These are phyloP conservation scores for Pseudogymnoascus sp. DNA, from an alignment of 2,329 filamentous ascomycete genomes.

Conservation along the genomic window DNA sequence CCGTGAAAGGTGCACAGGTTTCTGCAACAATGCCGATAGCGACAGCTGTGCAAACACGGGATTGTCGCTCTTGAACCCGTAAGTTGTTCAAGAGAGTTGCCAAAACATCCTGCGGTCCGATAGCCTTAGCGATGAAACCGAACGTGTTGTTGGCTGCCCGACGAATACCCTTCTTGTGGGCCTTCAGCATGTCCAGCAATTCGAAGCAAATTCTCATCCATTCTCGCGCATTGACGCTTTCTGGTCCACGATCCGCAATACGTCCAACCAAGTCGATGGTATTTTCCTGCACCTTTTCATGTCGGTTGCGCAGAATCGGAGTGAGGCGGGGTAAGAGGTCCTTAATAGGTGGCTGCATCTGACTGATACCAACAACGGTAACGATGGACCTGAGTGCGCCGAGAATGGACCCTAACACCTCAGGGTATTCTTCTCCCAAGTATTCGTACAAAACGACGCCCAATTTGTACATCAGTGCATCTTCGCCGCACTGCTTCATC, in stretches of 20 bases:
- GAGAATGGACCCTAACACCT: slow-evolving; percentile 92
- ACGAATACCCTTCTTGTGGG: slow-evolving; percentile 98
- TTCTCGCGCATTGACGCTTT: slow-evolving; percentile 92
- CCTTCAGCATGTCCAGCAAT: slow-evolving; percentile 97
- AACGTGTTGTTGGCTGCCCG: slow-evolving; percentile 99
- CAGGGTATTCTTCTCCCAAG: slow-evolving; percentile 94
- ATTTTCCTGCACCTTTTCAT: slow-evolving; percentile 99
- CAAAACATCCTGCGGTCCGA: slow-evolving; percentile 93
- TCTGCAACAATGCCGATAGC: slow-evolving; percentile 98
- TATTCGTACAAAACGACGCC: slow-evolving; percentile 96
- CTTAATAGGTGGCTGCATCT: slow-evolving; percentile 97
- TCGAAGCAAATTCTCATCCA: slow-evolving; percentile 99
- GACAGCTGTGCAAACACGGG: slow-evolving; percentile 94
- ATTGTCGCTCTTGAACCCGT: slow-evolving; percentile 93
- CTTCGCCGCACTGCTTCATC: slow-evolving; percentile 97
- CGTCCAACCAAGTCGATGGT: slow-evolving; percentile 96
- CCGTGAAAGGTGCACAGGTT: slow-evolving; percentile 95
- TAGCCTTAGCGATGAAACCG: slow-evolving; percentile 98
- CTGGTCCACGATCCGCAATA: slow-evolving; percentile 93
- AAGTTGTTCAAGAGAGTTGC: slow-evolving; percentile 95
- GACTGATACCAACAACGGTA: slow-evolving; percentile 92
- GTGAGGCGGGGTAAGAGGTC: slow-evolving; percentile 91
- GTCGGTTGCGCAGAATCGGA: slow-evolving; percentile 94
- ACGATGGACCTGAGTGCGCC: slow-evolving; percentile 93
- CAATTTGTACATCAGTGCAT: slow-evolving; percentile 90